Evolutionary conservation across 176 grass and related monocot genomes (phyloP), one percentile per base, ranked within the genome.

Genomic region (Musa troglodytarum): DNA sequence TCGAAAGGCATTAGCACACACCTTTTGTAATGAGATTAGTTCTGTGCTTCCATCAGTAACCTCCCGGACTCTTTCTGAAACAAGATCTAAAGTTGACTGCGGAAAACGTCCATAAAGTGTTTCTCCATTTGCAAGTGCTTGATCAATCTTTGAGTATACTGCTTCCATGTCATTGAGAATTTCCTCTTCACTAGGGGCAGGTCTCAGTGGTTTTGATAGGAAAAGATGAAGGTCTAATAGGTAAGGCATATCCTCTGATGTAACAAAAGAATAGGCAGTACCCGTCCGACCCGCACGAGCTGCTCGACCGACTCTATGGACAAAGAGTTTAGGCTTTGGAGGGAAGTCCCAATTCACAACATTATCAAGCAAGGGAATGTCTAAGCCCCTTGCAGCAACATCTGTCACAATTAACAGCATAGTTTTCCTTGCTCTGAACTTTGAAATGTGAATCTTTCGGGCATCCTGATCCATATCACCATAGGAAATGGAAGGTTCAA

Each of bases 391-490:
- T 25, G 90, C 88, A 82, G 95, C 95, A 89, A 99, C 86, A 84
- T 99, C 95, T 78, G 95, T 99, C 74, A 99, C 95, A 76, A 99
- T 94, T 64, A 99, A 84, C 49, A 99, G 55, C 95, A 94, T 99
- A 11, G 90, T 87, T 77, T 94, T 94, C 63, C 88, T 86, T 76
- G 90, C 82, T 80, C 90, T 92, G 82, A 94, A 99, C 75, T 68
- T 94, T 13, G 86, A 87, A 83, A 94, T 89, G 71, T 99, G 88
- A 64, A 94, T 91, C 79, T 84, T 93, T 64, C 84, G 88, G 28
- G 95, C 90, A 83, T 99, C 95, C 74, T 94, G 95, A 76, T 99
- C 95, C 95, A 99, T 99, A 80, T 92, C 88, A 81, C 95, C 95
- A 50, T 99, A 99, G 9, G 86, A 91, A 80, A 99, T 52, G 0